Evolutionary conservation across 805 yeast species (phyloP).

Genomic region (Alloascoidea hylecoeti): DNA sequence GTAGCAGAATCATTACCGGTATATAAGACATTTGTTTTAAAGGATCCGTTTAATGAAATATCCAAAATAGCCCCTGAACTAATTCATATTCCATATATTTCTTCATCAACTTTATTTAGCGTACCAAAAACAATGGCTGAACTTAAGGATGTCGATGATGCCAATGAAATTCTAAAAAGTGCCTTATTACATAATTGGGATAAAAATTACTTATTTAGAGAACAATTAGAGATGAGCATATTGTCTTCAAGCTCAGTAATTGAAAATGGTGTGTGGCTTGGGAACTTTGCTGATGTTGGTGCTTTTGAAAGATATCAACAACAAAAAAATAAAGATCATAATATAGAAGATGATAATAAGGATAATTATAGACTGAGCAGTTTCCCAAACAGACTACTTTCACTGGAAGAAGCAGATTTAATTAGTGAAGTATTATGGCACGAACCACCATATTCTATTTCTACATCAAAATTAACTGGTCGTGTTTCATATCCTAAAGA

Average conservation of each 20-base stretch:
- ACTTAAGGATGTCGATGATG: too few relatives aligned
- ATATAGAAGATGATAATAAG: too few relatives aligned
- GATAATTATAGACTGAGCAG: too few relatives aligned
- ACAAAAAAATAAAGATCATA: conserved; percentile 4
- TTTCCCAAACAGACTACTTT: conserved; percentile 15
- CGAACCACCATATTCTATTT: conserved; percentile 6
- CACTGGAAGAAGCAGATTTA: conserved; percentile 2
- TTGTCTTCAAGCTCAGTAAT: conserved; percentile 72
- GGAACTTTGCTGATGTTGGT: conserved; percentile 66
- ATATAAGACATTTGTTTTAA: not conserved
- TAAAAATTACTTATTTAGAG: conserved; percentile 52
- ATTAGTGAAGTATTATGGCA: too few relatives aligned
- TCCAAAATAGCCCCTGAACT: too few relatives aligned
- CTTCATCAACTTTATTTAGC: not conserved
- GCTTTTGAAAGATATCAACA: conserved; percentile 13
- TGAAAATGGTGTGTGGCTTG: conserved; percentile 52
- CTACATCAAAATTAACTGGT: conserved; percentile 12
- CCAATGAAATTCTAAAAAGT: too few relatives aligned
- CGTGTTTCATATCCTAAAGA: not conserved
- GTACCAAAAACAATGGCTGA: not conserved
- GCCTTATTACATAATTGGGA: conserved; percentile 58
- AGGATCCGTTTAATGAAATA: not conserved
- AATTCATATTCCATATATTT: too few relatives aligned
- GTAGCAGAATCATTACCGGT: too few relatives aligned
- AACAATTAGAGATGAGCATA: conserved; percentile 67